Evolutionary conservation across 768 basidiomycete species (phyloP).

Genomic region (Podaxis rugospora): DNA sequence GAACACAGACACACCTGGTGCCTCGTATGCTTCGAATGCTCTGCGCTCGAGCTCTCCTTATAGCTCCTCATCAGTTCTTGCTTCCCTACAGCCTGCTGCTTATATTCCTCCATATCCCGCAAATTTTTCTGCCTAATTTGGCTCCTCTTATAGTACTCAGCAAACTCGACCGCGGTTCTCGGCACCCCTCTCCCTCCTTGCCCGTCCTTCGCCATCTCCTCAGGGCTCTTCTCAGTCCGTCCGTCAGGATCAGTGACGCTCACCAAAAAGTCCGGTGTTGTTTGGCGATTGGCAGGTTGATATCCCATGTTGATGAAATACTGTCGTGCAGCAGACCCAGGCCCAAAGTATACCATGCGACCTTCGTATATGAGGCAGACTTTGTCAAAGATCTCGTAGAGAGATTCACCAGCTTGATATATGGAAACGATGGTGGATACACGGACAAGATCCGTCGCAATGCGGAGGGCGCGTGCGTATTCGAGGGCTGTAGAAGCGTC

Average conservation of each 20-base stretch:
- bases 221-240: slow-evolving; percentile 35
- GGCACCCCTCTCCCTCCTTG: slow-evolving; percentile 28
- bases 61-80: slow-evolving; percentile 36
- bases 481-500: slow-evolving; percentile 73
- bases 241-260: slow-evolving; percentile 55
- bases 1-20: slow-evolving; percentile 14
- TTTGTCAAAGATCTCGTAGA: slow-evolving; percentile 65
- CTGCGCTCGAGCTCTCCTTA: slow-evolving; percentile 39
- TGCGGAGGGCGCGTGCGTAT: slow-evolving; percentile 62
- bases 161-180: slow-evolving; percentile 48
- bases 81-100: slow-evolving; percentile 37
- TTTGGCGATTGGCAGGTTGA: slow-evolving; percentile 54
- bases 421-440: slow-evolving; percentile 71
- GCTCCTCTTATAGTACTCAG: slow-evolving; percentile 23
- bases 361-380: slow-evolving; percentile 76
- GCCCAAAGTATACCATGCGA: slow-evolving; percentile 73
- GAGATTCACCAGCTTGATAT: slow-evolving; percentile 76
- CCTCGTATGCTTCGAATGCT: slow-evolving; percentile 45
- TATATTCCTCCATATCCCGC: slow-evolving; percentile 45
- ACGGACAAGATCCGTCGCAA: slow-evolving; percentile 52
- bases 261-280: slow-evolving; percentile 63
- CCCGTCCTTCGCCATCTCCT: background rate
- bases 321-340: slow-evolving; percentile 53
- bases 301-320: slow-evolving; percentile 76
- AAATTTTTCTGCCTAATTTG: slow-evolving; percentile 20